Evolutionary conservation across 352 stramenopile species (phyloP).

Genomic region (Pilasporangium apinafurcum): DNA sequence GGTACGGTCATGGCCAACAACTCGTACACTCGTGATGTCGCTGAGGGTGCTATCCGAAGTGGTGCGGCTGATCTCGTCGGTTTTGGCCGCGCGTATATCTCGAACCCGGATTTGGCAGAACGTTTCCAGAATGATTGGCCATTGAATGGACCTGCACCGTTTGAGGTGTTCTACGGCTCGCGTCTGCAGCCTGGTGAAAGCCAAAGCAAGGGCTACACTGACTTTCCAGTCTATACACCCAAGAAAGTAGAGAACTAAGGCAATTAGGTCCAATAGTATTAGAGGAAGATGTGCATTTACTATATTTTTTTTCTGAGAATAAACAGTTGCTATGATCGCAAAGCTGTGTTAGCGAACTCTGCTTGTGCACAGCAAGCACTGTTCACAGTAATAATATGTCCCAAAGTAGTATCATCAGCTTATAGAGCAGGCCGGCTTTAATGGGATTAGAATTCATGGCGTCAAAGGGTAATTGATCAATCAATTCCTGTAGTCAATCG

Average conservation of each 20-base stretch:
- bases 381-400: no score
- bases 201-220: constrained; percentile 6
- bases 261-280: no score
- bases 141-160: constrained; percentile 13
- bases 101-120: constrained; percentile 39
- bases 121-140: constrained; percentile 13
- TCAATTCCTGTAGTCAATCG: constrained; percentile 70
- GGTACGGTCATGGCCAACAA: constrained; percentile 18
- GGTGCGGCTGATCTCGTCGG: constrained; percentile 28
- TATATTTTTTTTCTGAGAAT: no score
- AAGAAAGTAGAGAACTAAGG: not conserved
- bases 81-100: constrained; percentile 44
- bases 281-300: no score
- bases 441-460: no score
- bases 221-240: constrained; percentile 6
- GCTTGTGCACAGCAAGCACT: no score
- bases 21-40: constrained; percentile 23
- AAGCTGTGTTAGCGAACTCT: no score
- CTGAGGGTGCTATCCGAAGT: constrained; percentile 20
- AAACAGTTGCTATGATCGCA: no score
- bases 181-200: no score
- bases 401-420: no score
- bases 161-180: constrained; percentile 4
- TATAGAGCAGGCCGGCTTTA: constrained; percentile 61
- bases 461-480: constrained; percentile 91